Percentiles rank a stretch among this genome's conserved stretches.
phyloP scores from a whole-genome alignment of 495 filamentous ascomycete genomes.

The Aspergillus wentii region DNA sequence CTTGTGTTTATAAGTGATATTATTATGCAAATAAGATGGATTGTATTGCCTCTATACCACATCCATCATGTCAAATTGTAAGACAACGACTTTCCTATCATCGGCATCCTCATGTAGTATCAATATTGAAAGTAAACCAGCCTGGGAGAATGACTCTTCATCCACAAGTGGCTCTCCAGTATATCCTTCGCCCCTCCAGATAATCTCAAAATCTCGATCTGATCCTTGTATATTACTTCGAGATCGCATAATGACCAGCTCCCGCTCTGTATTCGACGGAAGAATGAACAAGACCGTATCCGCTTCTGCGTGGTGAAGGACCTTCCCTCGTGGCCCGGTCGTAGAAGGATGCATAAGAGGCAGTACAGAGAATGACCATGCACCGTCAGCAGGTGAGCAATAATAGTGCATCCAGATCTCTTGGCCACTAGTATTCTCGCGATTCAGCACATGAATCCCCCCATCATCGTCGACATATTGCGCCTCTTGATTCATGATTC shows the following conservation, averaged over 20 bases:
- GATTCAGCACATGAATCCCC: constrained; percentile 3
- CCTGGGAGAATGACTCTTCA: background rate
- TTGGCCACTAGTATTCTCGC: background rate
- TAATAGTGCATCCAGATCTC: constrained; percentile 1
- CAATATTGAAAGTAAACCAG: background rate
- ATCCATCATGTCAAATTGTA: too few relatives aligned
- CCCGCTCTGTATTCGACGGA: background rate
- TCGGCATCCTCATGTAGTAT: too few relatives aligned
- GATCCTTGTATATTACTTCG: too few relatives aligned
- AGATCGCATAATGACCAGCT: background rate
- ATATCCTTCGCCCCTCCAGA: background rate
- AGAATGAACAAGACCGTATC: constrained; percentile 1
- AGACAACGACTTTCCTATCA: too few relatives aligned
- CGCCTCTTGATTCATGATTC: constrained; percentile 4
- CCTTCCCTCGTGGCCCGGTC: too few relatives aligned
- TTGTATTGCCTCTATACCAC: too few relatives aligned
- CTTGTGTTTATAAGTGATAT: too few relatives aligned
- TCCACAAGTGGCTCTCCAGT: constrained; percentile 1
- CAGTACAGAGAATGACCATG: too few relatives aligned
- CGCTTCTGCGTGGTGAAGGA: too few relatives aligned
- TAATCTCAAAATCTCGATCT: background rate
- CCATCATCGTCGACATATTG: background rate
- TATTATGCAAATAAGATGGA: too few relatives aligned
- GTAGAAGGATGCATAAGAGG: too few relatives aligned
- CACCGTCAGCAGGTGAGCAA: background rate